A percentile compares a stretch with the other conserved stretches of the same genome.
Conservation (phyloP, 1,284 basidiomycete genomes). For the Ceratobasidium sp. region DNA sequence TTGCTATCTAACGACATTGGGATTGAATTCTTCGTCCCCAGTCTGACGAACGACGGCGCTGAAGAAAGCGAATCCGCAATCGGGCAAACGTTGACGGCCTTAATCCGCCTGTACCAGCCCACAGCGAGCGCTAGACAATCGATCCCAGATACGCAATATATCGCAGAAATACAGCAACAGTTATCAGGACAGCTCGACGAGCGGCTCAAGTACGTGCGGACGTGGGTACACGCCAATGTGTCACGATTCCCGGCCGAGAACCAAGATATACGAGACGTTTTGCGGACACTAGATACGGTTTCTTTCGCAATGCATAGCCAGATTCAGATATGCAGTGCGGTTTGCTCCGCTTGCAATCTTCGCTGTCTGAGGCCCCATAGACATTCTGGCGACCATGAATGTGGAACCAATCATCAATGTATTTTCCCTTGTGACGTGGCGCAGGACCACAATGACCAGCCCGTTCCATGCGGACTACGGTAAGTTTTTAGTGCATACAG, state of each 20-base stretch:
- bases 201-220: conserved; percentile 29
- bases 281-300: conserved; percentile 14
- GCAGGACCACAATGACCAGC: conserved; percentile 36
- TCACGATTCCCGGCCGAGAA: conserved; percentile 36
- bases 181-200: not conserved
- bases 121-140: not conserved
- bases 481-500: conserved; percentile 52
- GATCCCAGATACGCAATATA: conserved; percentile 1
- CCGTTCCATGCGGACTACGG: conserved; percentile 61
- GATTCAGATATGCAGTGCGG: conserved; percentile 37
- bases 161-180: conserved; percentile 1
- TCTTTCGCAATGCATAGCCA: conserved; percentile 7
- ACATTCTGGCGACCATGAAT: conserved; percentile 44
- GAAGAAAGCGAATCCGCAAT: not conserved
- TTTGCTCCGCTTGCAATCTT: conserved; percentile 38
- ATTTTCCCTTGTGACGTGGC: conserved; percentile 43
- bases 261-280: conserved; percentile 37
- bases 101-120: not conserved
- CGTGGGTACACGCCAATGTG: conserved; percentile 45
- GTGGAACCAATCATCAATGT: conserved; percentile 48
- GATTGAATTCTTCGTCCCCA: conserved; percentile 9
- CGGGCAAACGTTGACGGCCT: not conserved
- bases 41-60: not conserved
- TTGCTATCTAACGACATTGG: not conserved
- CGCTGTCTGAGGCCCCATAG: conserved; percentile 32